Percentiles rank a stretch among this genome's conserved stretches.
Conservation (phyloP, 805 yeast genomes). For the Kodamaea neixiangensis region DNA sequence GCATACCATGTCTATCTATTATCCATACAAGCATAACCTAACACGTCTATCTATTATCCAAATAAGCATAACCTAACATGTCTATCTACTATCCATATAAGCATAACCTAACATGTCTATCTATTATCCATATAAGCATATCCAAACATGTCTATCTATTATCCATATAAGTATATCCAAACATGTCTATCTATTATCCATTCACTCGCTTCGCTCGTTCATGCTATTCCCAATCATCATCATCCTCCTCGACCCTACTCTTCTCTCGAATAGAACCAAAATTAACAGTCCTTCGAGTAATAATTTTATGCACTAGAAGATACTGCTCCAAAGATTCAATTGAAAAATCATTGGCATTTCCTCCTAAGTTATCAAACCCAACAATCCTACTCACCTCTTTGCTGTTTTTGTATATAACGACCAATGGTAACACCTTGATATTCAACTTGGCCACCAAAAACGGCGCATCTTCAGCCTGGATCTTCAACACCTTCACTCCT, state of each 20-base stretch:
- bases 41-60: too few species aligned
- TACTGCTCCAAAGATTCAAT: constrained; percentile 49
- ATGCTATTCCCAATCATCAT: constrained; percentile 27
- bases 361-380: constrained; percentile 67
- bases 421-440: constrained; percentile 71
- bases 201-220: not conserved
- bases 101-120: too few species aligned
- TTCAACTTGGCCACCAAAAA: constrained; percentile 65
- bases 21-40: too few species aligned
- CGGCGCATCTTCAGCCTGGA: constrained; percentile 68
- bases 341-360: constrained; percentile 47
- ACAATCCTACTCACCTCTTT: constrained; percentile 58
- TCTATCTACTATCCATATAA: too few species aligned
- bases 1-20: too few species aligned
- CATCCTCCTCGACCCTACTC: constrained; percentile 33
- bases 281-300: constrained; percentile 35
- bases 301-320: constrained; percentile 24
- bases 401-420: constrained; percentile 61
- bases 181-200: not conserved
- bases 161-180: too few species aligned
- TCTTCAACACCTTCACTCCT: constrained; percentile 51
- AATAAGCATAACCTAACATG: too few species aligned
- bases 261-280: constrained; percentile 20
- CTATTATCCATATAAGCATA: too few species aligned
- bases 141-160: too few species aligned